phyloP scores from a whole-genome alignment of 2,329 filamentous ascomycete genomes.

The Aphanocladium album region DNA sequence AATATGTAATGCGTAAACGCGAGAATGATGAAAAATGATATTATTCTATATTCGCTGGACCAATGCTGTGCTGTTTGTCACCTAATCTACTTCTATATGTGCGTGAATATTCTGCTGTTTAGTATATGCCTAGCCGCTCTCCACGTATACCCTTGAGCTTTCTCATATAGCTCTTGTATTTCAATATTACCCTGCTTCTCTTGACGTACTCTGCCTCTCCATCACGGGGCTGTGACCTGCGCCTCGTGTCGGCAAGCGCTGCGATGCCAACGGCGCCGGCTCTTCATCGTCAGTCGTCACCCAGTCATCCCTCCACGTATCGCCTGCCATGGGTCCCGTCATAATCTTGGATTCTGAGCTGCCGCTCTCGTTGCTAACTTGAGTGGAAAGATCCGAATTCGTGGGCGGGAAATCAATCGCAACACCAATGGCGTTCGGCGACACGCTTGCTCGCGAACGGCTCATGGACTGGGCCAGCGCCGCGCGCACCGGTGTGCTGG shows the following conservation, averaged over 20 bases:
- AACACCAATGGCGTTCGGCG: constrained; percentile 7
- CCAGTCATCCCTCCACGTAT: constrained; percentile 25
- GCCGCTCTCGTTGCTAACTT: constrained; percentile 2
- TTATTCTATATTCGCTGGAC: neutral
- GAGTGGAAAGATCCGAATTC: neutral
- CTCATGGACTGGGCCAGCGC: neutral
- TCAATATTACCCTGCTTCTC: constrained; percentile 24
- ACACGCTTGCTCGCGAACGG: neutral
- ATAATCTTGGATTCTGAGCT: constrained; percentile 6
- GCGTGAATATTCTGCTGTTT: neutral
- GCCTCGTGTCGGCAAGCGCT: neutral
- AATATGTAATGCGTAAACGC: neutral
- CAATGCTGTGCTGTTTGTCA: neutral
- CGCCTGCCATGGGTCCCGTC: constrained; percentile 9
- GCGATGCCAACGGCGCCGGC: constrained; percentile 7
- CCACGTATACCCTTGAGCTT: neutral
- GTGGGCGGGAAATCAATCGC: constrained; percentile 5
- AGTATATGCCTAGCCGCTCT: neutral
- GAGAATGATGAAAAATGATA: neutral
- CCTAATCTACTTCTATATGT: constrained; percentile 6
- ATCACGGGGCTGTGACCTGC: constrained; percentile 20
- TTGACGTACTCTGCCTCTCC: constrained; percentile 20
- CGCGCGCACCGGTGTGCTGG: constrained; percentile 23
- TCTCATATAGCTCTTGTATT: neutral
- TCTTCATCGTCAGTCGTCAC: constrained; percentile 20